Conservation (phyloP, 371 early-diverging fungal species). For the Mortierella sp. region DNA sequence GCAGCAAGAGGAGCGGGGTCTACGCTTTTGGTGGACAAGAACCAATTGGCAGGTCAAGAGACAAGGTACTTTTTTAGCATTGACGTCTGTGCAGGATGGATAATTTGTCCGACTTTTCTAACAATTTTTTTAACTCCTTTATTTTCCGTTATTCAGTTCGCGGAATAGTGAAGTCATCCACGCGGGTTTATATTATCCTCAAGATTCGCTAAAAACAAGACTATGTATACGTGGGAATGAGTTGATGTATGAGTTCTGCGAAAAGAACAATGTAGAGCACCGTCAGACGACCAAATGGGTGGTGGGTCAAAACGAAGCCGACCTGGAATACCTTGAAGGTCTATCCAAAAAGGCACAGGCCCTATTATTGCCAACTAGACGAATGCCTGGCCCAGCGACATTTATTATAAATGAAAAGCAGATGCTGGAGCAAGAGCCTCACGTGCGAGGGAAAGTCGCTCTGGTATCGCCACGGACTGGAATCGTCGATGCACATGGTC, state of each 20-base stretch:
- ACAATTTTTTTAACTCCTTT: too few species aligned
- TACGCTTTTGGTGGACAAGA: constrained; percentile 77
- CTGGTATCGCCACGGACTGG: constrained; percentile 85
- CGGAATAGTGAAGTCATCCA: constrained; percentile 95
- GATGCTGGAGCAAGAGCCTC: constrained; percentile 68
- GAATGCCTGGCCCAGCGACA: constrained; percentile 57
- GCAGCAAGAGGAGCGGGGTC: constrained; percentile 61
- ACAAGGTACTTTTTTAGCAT: constrained; percentile 65
- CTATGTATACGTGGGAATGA: constrained; percentile 86
- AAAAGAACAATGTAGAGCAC: constrained; percentile 63
- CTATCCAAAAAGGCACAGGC: constrained; percentile 70
- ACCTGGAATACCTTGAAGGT: constrained; percentile 69
- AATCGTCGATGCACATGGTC: constrained; percentile 82
- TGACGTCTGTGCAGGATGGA: neutral
- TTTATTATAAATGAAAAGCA: constrained; percentile 65
- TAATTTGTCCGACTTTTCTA: neutral
- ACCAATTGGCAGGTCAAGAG: constrained; percentile 74
- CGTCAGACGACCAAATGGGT: constrained; percentile 82
- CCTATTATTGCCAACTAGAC: constrained; percentile 48
- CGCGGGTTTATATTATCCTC: constrained; percentile 91
- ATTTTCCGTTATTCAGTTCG: constrained; percentile 62
- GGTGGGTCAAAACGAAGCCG: constrained; percentile 71
- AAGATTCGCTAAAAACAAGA: constrained; percentile 79
- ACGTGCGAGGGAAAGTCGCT: constrained; percentile 65
- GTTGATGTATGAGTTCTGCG: constrained; percentile 76